Percentiles rank a stretch among this genome's conserved stretches.
These are phyloP conservation scores for Aspergillus leporis DNA, from an alignment of 495 filamentous ascomycete genomes.

Conservation along the genomic window DNA sequence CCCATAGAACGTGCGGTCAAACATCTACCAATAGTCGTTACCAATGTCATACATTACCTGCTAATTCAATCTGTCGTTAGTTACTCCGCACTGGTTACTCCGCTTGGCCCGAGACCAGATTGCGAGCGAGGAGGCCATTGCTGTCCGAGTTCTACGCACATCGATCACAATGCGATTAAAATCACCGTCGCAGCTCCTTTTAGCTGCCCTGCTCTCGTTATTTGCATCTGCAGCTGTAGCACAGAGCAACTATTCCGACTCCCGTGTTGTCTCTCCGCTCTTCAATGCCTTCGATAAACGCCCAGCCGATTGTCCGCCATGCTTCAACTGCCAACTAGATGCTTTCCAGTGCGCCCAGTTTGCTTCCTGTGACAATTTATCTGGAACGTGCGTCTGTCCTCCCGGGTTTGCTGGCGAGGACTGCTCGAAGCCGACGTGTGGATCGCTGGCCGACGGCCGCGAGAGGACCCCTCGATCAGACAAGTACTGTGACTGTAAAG, in stretches of 20 bases:
- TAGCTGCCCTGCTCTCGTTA: conserved; percentile 29
- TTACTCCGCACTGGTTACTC: conserved; percentile 15
- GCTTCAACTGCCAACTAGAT: conserved; percentile 97
- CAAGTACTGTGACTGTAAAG: conserved; percentile 78
- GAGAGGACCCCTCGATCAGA: conserved; percentile 70
- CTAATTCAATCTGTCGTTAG: conserved; percentile 10
- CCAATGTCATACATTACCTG: conserved; percentile 11
- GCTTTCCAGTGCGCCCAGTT: conserved; percentile 89
- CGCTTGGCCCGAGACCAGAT: neutral
- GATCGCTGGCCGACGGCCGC: conserved; percentile 76
- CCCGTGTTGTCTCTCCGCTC: conserved; percentile 31
- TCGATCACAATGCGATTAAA: conserved; percentile 34
- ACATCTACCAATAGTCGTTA: neutral
- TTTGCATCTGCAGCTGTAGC: conserved; percentile 24
- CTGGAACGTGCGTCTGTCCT: conserved; percentile 89
- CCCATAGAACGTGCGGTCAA: neutral
- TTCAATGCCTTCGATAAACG: conserved; percentile 58
- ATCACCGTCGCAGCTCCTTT: conserved; percentile 25
- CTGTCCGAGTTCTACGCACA: neutral
- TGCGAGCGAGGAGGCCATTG: neutral
- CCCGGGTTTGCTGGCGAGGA: conserved; percentile 91
- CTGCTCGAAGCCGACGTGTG: conserved; percentile 85
- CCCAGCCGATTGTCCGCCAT: conserved; percentile 61
- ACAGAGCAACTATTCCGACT: conserved; percentile 36
- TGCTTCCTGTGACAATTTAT: conserved; percentile 78